Percentiles rank a stretch among this genome's conserved stretches.
Evolutionary conservation across 768 basidiomycete species (phyloP).

Genomic region (Mycena rebaudengoi): DNA sequence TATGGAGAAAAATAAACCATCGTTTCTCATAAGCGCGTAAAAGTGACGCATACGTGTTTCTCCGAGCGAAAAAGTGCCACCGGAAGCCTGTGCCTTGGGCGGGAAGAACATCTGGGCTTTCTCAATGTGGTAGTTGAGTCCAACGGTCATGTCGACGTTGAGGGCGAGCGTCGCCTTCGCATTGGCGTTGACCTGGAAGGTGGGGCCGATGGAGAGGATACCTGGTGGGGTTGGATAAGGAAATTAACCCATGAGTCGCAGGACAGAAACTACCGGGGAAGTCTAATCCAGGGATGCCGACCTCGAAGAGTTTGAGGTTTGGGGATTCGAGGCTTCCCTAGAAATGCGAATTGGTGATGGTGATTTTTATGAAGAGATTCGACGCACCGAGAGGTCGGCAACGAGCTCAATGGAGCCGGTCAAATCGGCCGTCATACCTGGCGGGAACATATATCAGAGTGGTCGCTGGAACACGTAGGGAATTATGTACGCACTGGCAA

Average conservation of each 20-base stretch:
- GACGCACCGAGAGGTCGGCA: no score
- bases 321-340: conserved; percentile 51
- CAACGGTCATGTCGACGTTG: conserved; percentile 49
- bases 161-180: conserved; percentile 43
- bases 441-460: no score
- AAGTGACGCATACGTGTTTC: no score
- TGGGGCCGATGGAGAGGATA: conserved; percentile 57
- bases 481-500: neutral
- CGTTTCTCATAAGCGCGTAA: no score
- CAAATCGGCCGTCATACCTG: no score
- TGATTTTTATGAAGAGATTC: no score
- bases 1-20: neutral
- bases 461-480: no score
- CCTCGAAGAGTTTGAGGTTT: conserved; percentile 47
- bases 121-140: conserved; percentile 50
- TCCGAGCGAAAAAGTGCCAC: no score
- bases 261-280: conserved; percentile 48
- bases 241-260: no score
- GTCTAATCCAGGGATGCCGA: conserved; percentile 51
- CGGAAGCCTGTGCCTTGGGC: conserved; percentile 32
- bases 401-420: no score
- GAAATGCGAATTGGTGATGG: no score
- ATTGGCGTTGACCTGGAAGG: conserved; percentile 52
- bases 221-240: no score
- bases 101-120: conserved; percentile 55